Evolutionary conservation across 2,329 filamentous ascomycete genomes (phyloP).

Genomic region (Neopestalotiopsis clavispora): DNA sequence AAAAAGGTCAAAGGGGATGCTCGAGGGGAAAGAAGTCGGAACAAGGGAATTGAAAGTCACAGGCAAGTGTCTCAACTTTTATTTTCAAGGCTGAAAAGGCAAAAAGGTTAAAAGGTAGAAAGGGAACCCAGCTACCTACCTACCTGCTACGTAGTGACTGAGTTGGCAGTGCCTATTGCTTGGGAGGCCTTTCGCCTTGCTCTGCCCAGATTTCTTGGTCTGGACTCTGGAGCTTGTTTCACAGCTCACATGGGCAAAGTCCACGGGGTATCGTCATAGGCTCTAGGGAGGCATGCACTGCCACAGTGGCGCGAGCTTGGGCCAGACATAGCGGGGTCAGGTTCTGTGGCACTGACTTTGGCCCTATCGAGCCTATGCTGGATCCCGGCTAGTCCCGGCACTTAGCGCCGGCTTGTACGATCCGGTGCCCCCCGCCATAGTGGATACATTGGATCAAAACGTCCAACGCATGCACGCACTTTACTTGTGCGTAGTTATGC

Average conservation of each 20-base stretch:
- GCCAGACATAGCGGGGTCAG: not conserved
- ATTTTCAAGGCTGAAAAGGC: not conserved
- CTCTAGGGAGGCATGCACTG: not conserved
- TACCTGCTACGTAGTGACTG: no score
- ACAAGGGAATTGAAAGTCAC: not conserved
- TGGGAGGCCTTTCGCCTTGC: not conserved
- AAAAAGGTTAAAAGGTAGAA: not conserved
- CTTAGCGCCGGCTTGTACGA: not conserved
- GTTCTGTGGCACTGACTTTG: not conserved
- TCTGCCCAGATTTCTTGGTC: not conserved
- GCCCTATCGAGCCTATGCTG: not conserved
- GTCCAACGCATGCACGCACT: not conserved
- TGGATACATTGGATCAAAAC: not conserved
- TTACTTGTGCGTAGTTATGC: not conserved
- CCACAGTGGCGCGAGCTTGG: constrained; percentile 17
- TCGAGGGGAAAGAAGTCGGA: not conserved
- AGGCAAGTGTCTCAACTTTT: not conserved
- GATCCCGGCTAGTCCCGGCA: not conserved
- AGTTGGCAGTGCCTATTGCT: not conserved
- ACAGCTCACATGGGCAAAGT: constrained; percentile 14
- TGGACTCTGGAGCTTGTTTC: constrained; percentile 7
- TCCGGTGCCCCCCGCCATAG: not conserved
- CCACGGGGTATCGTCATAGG: constrained; percentile 2
- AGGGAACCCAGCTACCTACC: not conserved
- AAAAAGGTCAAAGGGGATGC: not conserved